These are phyloP conservation scores for Pseudisothecium myosuroides DNA, from an alignment of 225 moss, liverwort and hornwort species.

Conservation along the genomic window DNA sequence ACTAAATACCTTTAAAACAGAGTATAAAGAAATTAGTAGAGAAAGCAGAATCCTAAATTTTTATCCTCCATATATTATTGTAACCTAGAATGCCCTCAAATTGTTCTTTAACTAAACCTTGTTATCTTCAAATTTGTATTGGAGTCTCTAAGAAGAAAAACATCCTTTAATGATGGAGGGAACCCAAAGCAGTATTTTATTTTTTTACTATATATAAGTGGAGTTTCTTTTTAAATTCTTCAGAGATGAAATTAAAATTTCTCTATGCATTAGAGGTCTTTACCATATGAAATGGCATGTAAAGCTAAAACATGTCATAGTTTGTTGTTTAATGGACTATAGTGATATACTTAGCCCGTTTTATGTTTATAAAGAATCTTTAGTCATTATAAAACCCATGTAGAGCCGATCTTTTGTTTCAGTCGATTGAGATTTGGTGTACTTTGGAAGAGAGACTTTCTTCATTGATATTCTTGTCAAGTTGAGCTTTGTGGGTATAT, in stretches of 20 bases:
- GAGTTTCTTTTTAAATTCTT: too few relatives aligned
- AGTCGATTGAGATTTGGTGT: rapidly evolving
- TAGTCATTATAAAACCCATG: neutral
- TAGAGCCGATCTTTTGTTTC: neutral
- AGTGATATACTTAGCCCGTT: rapidly evolving
- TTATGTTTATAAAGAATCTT: neutral
- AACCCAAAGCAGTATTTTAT: neutral
- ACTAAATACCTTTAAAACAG: neutral
- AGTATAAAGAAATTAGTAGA: neutral
- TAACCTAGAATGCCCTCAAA: neutral
- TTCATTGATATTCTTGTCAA: neutral
- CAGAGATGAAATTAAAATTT: too few relatives aligned
- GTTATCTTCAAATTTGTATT: neutral
- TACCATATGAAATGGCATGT: neutral
- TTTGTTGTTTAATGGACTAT: neutral
- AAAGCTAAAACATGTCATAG: rapidly evolving
- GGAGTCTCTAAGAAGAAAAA: neutral
- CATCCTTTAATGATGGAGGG: neutral
- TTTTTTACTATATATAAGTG: too few relatives aligned
- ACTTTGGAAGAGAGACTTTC: too few relatives aligned
- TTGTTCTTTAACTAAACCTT: rapidly evolving
- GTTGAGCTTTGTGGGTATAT: rapidly evolving
- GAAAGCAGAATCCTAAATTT: conserved; percentile 34
- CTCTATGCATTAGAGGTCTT: neutral
- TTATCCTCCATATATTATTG: conserved; percentile 23